A percentile compares a stretch with the other conserved stretches of the same genome.
Evolutionary conservation across 768 basidiomycete genomes (phyloP).

Genomic region (Serendipita vermifera): DNA sequence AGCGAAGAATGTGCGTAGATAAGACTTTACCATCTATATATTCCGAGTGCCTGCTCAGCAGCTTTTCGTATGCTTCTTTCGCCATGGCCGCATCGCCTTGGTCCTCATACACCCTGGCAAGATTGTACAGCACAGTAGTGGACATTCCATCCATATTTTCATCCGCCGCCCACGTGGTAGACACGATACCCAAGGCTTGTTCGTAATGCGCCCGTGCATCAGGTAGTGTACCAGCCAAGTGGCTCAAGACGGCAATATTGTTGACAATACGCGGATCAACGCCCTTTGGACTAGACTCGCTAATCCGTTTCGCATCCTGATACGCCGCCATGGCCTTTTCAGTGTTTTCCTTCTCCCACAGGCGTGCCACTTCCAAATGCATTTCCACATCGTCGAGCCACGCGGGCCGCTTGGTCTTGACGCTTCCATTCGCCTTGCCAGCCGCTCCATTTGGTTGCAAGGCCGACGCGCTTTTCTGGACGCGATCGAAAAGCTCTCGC

Average conservation of each 20-base stretch:
- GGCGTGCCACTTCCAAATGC: constrained; percentile 76
- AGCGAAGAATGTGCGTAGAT: neutral
- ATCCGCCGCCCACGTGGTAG: constrained; percentile 31
- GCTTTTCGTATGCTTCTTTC: constrained; percentile 74
- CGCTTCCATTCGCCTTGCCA: constrained; percentile 26
- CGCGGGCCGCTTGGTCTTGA: neutral
- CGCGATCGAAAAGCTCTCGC: constrained; percentile 69
- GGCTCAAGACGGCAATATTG: constrained; percentile 64
- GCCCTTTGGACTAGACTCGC: constrained; percentile 29
- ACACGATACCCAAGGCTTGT: constrained; percentile 43
- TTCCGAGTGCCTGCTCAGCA: constrained; percentile 84
- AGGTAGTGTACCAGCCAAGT: constrained; percentile 47
- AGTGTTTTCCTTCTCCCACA: constrained; percentile 66
- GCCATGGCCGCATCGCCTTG: constrained; percentile 59
- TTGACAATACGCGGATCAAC: constrained; percentile 60
- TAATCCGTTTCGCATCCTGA: constrained; percentile 56
- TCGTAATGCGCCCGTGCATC: constrained; percentile 60
- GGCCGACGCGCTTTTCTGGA: constrained; percentile 33
- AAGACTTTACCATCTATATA: constrained; percentile 75
- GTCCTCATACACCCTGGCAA: constrained; percentile 85
- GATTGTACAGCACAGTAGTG: constrained; percentile 79
- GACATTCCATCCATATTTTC: constrained; percentile 55
- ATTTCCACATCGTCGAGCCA: constrained; percentile 54
- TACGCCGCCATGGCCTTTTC: constrained; percentile 64
- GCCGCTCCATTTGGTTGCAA: constrained; percentile 28